A percentile compares a stretch with the other conserved stretches of the same genome.
phyloP scores from a whole-genome alignment of 2,329 filamentous ascomycete species.

The Clonostachys chloroleuca region DNA sequence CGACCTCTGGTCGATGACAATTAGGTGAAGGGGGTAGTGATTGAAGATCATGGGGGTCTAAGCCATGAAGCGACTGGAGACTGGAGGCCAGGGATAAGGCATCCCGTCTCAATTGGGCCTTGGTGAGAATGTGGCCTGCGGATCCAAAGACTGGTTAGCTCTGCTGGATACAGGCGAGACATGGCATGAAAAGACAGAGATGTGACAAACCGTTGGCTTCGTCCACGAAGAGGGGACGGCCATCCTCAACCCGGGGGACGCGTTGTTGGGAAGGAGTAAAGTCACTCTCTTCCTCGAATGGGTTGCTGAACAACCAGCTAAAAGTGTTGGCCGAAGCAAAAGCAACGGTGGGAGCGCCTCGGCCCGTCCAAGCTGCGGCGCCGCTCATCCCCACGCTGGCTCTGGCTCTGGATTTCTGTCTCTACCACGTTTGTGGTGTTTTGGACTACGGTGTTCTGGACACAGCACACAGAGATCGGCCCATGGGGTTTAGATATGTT shows the following conservation, averaged over 20 bases:
- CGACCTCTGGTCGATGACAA: constrained; percentile 28
- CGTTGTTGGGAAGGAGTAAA: constrained; percentile 18
- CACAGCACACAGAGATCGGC: too few species aligned
- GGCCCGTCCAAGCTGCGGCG: background rate
- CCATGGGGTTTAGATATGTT: too few species aligned
- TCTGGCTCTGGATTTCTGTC: too few species aligned
- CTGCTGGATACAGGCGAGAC: background rate
- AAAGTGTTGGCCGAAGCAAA: constrained; percentile 19
- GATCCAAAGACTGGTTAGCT: background rate
- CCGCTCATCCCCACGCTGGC: too few species aligned
- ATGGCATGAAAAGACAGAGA: background rate
- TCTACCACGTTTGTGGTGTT: too few species aligned
- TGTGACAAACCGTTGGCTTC: constrained; percentile 25
- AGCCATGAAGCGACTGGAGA: constrained; percentile 22
- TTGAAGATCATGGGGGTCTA: constrained; percentile 23
- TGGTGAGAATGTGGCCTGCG: constrained; percentile 27
- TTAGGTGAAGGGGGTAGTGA: constrained; percentile 30
- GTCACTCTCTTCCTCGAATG: constrained; percentile 22
- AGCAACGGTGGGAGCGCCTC: background rate
- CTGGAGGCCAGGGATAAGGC: constrained; percentile 26
- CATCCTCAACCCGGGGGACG: constrained; percentile 21
- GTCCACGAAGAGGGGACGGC: constrained; percentile 31
- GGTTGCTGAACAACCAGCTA: constrained; percentile 28
- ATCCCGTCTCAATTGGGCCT: constrained; percentile 22
- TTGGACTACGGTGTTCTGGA: too few species aligned